Percentiles rank a stretch among this genome's conserved stretches.
Conservation (phyloP, 441 rosid species). For the Manihot esculenta region DNA sequence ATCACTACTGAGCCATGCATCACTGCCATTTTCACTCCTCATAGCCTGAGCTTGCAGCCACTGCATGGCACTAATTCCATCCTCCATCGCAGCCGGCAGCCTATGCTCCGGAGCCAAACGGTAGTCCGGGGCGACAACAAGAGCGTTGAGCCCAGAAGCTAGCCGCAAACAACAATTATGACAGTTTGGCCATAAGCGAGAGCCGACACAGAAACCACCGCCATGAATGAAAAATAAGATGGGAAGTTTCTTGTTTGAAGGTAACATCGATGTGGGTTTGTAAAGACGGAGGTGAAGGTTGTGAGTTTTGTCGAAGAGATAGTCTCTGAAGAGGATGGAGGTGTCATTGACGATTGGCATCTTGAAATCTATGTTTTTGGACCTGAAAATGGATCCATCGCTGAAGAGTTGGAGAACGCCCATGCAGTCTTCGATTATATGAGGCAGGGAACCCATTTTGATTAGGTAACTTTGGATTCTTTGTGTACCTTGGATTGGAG, state of each 20-base stretch:
- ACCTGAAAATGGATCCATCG: conserved; percentile 64
- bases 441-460: conserved; percentile 67
- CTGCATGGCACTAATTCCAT: conserved; percentile 39
- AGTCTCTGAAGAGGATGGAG: conserved; percentile 58
- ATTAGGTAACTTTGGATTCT: neutral
- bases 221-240: conserved; percentile 65
- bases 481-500: too few species aligned
- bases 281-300: conserved; percentile 75
- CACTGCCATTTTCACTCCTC: conserved; percentile 26
- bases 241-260: conserved; percentile 33
- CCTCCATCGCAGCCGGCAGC: conserved; percentile 77
- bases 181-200: conserved; percentile 63
- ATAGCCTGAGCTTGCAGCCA: conserved; percentile 56
- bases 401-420: conserved; percentile 67
- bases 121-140: conserved; percentile 70
- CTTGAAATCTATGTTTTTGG: conserved; percentile 39
- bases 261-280: conserved; percentile 37
- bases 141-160: conserved; percentile 51
- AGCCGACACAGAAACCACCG: conserved; percentile 83
- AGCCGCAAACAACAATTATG: conserved; percentile 68
- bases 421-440: conserved; percentile 66
- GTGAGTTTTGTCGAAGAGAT: conserved; percentile 45
- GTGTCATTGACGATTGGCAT: conserved; percentile 35
- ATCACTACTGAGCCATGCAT: conserved; percentile 43
- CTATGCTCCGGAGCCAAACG: conserved; percentile 77